phyloP scores from a whole-genome alignment of 305 asterid genomes.

The Lippia alba region DNA sequence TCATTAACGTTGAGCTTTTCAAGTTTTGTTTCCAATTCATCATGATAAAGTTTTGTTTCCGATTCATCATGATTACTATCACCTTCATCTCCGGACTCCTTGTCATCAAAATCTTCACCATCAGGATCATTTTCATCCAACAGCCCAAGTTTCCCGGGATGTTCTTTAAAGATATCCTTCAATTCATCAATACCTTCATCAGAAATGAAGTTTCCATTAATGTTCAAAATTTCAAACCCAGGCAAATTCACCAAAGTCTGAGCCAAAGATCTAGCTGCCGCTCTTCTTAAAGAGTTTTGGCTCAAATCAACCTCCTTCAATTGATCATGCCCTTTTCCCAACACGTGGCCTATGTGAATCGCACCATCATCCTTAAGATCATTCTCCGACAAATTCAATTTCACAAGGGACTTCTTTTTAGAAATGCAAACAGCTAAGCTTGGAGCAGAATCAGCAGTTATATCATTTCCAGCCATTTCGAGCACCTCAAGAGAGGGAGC shows the following conservation, averaged over 20 bases:
- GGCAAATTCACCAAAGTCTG: constrained; percentile 65
- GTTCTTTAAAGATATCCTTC: constrained; percentile 68
- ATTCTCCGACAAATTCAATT: constrained; percentile 84
- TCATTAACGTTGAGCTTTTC: constrained; percentile 71
- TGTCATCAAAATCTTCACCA: constrained; percentile 72
- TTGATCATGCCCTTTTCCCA: constrained; percentile 60
- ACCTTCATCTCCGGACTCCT: constrained; percentile 66
- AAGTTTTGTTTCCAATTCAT: constrained; percentile 74
- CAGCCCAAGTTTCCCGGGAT: constrained; percentile 67
- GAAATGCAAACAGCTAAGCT: constrained; percentile 68
- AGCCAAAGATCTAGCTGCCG: constrained; percentile 68
- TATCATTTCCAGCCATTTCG: constrained; percentile 94
- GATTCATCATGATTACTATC: constrained; percentile 61
- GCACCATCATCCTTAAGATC: constrained; percentile 90
- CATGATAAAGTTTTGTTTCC: constrained; percentile 66
- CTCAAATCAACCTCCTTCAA: constrained; percentile 86
- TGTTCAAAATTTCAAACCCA: constrained; percentile 59
- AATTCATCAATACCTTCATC: constrained; percentile 88
- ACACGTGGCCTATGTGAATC: constrained; percentile 61
- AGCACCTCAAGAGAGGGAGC: constrained; percentile 71
- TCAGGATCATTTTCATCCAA: constrained; percentile 95
- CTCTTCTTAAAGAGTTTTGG: constrained; percentile 65
- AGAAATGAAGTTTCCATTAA: constrained; percentile 78
- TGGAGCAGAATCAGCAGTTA: constrained; percentile 77
- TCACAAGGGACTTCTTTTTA: constrained; percentile 57